Conservation (phyloP, 495 filamentous ascomycete genomes). For the Penicillium simplicissimum region DNA sequence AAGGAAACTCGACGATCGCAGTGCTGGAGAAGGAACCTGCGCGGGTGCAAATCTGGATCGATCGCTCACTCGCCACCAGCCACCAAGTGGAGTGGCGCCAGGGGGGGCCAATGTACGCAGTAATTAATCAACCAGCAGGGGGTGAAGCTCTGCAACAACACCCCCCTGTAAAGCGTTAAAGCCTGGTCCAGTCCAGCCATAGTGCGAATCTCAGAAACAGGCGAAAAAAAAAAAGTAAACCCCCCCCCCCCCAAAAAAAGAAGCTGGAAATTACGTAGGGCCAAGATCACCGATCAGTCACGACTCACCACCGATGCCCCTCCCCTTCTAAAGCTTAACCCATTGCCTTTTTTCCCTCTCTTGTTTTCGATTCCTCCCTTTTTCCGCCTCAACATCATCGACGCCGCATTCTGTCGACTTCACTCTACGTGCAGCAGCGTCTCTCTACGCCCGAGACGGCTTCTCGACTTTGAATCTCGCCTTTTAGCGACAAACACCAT, state of each 20-base stretch:
- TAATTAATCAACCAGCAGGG: slow-evolving; percentile 1
- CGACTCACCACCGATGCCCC: slow-evolving; percentile 14
- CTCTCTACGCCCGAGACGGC: slow-evolving; percentile 6
- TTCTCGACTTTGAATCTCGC: neutral
- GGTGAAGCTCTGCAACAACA: neutral
- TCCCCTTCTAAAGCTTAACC: slow-evolving; percentile 26
- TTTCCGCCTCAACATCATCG: neutral
- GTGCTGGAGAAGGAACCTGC: slow-evolving; percentile 5
- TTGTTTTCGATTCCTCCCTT: slow-evolving; percentile 7
- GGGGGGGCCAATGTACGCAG: no score
- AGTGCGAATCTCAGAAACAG: neutral
- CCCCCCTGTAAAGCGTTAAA: neutral
- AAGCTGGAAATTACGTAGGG: slow-evolving; percentile 22
- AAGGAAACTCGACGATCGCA: slow-evolving; percentile 9
- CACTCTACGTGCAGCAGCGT: neutral
- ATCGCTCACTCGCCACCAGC: slow-evolving; percentile 19
- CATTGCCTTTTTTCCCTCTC: slow-evolving; percentile 10
- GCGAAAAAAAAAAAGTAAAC: neutral
- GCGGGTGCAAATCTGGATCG: slow-evolving; percentile 20
- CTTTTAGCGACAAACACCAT: slow-evolving; percentile 24
- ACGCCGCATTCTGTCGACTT: neutral
- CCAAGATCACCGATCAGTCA: slow-evolving; percentile 24
- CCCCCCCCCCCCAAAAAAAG: slow-evolving; percentile 3
- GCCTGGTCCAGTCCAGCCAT: neutral
- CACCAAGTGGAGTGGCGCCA: slow-evolving; percentile 13